Percentiles rank a stretch among this genome's conserved stretches.
Conservation (phyloP, 768 basidiomycete genomes). For the Guyanaporus albipodus region DNA sequence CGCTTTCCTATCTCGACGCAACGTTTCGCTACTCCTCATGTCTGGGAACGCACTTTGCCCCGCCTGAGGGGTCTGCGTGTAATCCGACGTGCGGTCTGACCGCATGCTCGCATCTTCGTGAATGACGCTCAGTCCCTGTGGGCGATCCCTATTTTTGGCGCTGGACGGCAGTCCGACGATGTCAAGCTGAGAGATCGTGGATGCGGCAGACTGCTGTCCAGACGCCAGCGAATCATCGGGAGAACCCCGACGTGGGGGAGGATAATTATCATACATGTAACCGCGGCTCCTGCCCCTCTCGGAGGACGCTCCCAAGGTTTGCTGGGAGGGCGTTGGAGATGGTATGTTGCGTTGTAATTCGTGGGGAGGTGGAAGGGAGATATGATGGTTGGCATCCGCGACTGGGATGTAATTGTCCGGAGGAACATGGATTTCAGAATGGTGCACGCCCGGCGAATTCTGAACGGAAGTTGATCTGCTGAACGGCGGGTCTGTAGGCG, state of each 20-base stretch:
- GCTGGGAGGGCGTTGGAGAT: conserved; percentile 29
- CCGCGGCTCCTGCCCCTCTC: conserved; percentile 23
- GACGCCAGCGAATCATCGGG: conserved; percentile 30
- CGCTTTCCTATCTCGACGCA: conserved; percentile 13
- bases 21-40: conserved; percentile 16
- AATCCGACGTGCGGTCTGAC: conserved; percentile 22
- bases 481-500: conserved; percentile 7
- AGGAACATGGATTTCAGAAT: conserved; percentile 30
- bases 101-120: conserved; percentile 30
- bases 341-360: conserved; percentile 35
- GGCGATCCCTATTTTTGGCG: conserved; percentile 20
- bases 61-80: conserved; percentile 23
- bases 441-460: conserved; percentile 16
- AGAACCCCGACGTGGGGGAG: conserved; percentile 21
- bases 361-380: conserved; percentile 50
- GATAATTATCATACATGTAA: conserved; percentile 21
- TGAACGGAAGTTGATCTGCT: conserved; percentile 19
- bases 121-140: conserved; percentile 28
- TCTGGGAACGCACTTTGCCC: conserved; percentile 13
- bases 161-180: conserved; percentile 25
- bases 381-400: conserved; percentile 35
- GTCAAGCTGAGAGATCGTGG: conserved; percentile 32
- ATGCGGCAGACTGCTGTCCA: conserved; percentile 26
- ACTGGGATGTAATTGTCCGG: conserved; percentile 52
- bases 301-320: conserved; percentile 11